Base-by-base conservation (phyloP, 2,329 filamentous ascomycete species). In the Nigrograna mackinnonii region DNA sequence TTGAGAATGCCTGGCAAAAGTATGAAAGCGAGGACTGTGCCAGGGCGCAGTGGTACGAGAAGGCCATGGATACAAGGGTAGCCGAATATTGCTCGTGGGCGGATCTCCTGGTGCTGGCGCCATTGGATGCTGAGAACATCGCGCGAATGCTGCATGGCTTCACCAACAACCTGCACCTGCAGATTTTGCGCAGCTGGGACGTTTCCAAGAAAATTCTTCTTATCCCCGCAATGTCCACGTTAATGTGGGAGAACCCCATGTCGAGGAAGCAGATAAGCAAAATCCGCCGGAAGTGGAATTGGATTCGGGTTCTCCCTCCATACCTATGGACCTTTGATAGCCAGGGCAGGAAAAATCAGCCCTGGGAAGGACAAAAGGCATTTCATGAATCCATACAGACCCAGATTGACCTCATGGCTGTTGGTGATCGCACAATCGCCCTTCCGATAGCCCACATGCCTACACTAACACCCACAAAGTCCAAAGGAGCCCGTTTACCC, bases 191-290 rank as follows among this genome's bases (percentile, higher is more conserved):
- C 39, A 87, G 88, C 42, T 96, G 91, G 91, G 85, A 95, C 57
- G 84, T 87, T 1, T 86, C 85, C 5, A 96, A 96, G 71, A 87
- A 86, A 55, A 87, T 95, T 21, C 72, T 96, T 36, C 73, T 96
- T 43, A 85, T 95, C 5, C 91, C 91, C 0, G 89, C 89, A 51
- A 95, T 96, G 91, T 92, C 88, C 22, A 83, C 83, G 1, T 80
- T 87, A 46, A 91, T 92, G 83, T 95, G 90, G 90, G 84, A 91
- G 62, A 91, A 94, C 58, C 89, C 91, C 2, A 85, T 91, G 71
- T 95, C 89, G 13, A 89, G 88, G 71, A 87, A 90, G 58, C 91
- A 96, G 62, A 79, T 96, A 47, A 86, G 82, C 68, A 94, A 95
- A 69, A 82, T 96, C 31, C 80, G 85, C 50, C 77, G 83, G 49